phyloP scores from a whole-genome alignment of 306 rosid genomes.

The Psophocarpus tetragonolobus region DNA sequence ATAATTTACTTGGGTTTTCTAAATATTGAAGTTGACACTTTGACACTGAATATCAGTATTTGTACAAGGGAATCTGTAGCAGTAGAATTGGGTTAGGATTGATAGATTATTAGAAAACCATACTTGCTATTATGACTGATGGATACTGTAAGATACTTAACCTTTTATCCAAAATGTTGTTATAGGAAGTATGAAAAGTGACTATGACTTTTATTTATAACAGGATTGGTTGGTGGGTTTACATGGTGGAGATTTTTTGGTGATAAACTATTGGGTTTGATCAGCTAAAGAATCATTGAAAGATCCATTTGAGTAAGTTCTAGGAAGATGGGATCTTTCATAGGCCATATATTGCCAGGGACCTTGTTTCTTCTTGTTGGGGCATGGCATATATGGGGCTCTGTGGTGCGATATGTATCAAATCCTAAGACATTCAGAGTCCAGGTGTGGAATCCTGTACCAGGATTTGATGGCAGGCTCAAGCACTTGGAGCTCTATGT shows the following conservation, averaged over 20 bases:
- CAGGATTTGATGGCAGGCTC: constrained; percentile 66
- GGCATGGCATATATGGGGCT: constrained; percentile 78
- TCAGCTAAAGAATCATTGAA: constrained; percentile 1
- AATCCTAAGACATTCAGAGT: constrained; percentile 62
- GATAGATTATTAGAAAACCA: neutral
- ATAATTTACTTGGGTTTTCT: neutral
- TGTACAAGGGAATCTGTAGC: neutral
- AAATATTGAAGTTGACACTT: neutral
- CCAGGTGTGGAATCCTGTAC: constrained; percentile 73
- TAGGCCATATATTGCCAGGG: constrained; percentile 82
- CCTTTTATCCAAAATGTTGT: neutral
- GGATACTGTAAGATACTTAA: neutral
- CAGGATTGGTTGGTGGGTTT: constrained; percentile 18
- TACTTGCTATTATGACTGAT: neutral
- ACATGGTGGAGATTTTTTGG: neutral
- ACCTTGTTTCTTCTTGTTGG: constrained; percentile 80
- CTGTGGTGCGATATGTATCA: constrained; percentile 57
- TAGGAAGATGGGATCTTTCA: constrained; percentile 77
- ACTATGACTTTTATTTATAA: neutral
- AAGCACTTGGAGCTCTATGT: constrained; percentile 77
- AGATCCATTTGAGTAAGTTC: neutral
- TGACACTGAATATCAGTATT: neutral
- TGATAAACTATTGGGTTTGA: constrained; percentile 9
- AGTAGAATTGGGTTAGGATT: neutral
- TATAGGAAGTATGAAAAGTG: neutral